A percentile compares a stretch with the other conserved stretches of the same genome.
phyloP scores from a whole-genome alignment of 1,284 basidiomycete genomes.

The Ceratobasidium sp. region DNA sequence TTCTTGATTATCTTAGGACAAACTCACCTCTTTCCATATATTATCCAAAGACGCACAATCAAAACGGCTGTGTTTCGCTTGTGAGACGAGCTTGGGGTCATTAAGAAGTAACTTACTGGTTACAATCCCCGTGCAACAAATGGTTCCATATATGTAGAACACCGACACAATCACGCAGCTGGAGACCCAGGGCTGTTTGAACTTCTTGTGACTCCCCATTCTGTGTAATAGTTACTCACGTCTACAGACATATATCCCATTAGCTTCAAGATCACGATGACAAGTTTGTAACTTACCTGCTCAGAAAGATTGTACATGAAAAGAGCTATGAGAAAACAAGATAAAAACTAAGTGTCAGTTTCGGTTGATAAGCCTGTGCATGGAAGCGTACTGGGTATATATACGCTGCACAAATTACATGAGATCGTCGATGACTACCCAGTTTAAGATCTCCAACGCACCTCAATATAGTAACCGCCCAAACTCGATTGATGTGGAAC shows the following conservation, averaged over 20 bases:
- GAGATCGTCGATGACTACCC: too few relatives aligned
- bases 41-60: constrained; percentile 24
- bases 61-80: not conserved
- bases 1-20: not conserved
- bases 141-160: constrained; percentile 18
- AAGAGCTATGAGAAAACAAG: not conserved
- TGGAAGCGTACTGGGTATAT: not conserved
- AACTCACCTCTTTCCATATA: constrained; percentile 17
- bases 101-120: not conserved
- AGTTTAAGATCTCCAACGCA: not conserved
- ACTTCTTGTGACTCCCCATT: too few relatives aligned
- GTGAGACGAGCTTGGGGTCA: not conserved
- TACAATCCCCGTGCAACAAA: constrained; percentile 3
- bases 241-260: not conserved
- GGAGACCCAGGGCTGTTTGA: too few relatives aligned
- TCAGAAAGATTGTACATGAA: constrained; percentile 17
- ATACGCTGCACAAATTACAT: not conserved
- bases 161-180: constrained; percentile 11
- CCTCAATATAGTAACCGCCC: not conserved
- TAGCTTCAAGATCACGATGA: not conserved
- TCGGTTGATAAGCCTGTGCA: not conserved
- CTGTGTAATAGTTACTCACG: not conserved
- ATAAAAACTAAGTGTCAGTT: not conserved
- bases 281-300: not conserved
- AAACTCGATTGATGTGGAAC: constrained; percentile 16